A percentile compares a stretch with the other conserved stretches of the same genome.
These are phyloP conservation scores for Fusarium albosuccineum DNA, from an alignment of 2,329 filamentous ascomycete species.

Conservation along the genomic window DNA sequence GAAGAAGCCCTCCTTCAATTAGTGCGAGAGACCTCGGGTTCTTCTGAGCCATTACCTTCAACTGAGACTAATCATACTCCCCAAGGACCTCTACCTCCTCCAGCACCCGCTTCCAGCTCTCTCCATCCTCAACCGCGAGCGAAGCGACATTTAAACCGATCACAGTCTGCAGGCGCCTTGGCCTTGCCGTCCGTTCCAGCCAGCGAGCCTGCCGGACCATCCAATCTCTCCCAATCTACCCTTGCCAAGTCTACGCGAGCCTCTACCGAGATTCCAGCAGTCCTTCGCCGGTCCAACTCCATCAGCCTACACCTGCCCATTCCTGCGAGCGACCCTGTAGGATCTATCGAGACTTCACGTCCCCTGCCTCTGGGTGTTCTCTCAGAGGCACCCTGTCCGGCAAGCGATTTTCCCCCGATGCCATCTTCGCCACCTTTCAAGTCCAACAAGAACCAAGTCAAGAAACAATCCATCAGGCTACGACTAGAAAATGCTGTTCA, in stretches of 20 bases:
- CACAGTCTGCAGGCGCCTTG: constrained; percentile 55
- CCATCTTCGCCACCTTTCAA: constrained; percentile 60
- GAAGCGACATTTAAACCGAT: constrained; percentile 49
- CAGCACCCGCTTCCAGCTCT: constrained; percentile 22
- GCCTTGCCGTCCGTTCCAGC: constrained; percentile 55
- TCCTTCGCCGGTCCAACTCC: constrained; percentile 55
- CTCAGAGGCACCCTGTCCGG: constrained; percentile 57
- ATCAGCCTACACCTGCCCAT: constrained; percentile 52
- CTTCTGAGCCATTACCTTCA: constrained; percentile 36
- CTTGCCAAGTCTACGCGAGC: constrained; percentile 34
- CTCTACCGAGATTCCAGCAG: constrained; percentile 52
- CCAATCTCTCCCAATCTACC: constrained; percentile 52
- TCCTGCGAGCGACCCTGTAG: constrained; percentile 63
- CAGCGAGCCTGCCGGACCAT: constrained; percentile 65
- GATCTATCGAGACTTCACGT: constrained; percentile 43
- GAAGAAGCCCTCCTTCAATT: constrained; percentile 38
- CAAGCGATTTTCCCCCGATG: constrained; percentile 58
- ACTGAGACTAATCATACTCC: constrained; percentile 34
- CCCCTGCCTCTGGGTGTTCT: constrained; percentile 35
- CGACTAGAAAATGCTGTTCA: constrained; percentile 73
- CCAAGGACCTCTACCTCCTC: constrained; percentile 31
- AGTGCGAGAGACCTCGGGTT: constrained; percentile 36
- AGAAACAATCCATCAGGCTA: constrained; percentile 72
- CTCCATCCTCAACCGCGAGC: constrained; percentile 32
- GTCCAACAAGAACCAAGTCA: constrained; percentile 73